These are phyloP conservation scores for Cystofilobasidium ferigula DNA, from an alignment of 768 basidiomycete genomes.

Conservation along the genomic window DNA sequence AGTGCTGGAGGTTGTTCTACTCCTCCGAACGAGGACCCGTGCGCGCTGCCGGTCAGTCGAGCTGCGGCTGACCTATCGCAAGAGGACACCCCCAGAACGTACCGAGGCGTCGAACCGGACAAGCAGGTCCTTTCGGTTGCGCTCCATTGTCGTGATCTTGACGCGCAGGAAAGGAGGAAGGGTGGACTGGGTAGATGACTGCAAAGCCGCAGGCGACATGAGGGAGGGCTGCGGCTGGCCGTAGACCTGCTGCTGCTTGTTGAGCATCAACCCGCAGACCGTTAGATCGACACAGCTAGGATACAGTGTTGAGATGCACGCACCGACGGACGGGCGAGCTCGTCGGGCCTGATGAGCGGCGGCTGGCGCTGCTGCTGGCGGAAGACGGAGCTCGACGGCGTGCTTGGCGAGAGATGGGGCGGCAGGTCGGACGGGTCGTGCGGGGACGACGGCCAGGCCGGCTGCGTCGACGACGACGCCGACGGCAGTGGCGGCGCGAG, in stretches of 20 bases:
- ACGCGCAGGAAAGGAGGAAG: conserved; percentile 59
- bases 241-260: conserved; percentile 10
- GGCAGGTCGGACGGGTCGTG: conserved; percentile 21
- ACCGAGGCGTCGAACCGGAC: conserved; percentile 93
- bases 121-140: conserved; percentile 88
- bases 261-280: not conserved
- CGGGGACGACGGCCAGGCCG: conserved; percentile 21
- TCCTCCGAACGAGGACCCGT: not conserved
- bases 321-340: not conserved
- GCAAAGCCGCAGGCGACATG: conserved; percentile 14
- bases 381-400: conserved; percentile 14
- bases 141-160: conserved; percentile 77
- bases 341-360: not conserved
- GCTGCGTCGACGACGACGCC: not conserved
- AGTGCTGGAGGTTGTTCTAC: conserved; percentile 88
- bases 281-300: not conserved
- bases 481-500: not conserved
- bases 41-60: not conserved
- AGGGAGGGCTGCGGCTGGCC: conserved; percentile 12
- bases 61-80: too few species aligned
- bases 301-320: too few species aligned
- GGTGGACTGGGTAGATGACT: conserved; percentile 2
- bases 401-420: conserved; percentile 17
- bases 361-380: conserved; percentile 11
- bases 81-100: conserved; percentile 31